Evolutionary conservation across 805 yeast species (phyloP), one percentile per base, ranked within the genome.

Genomic region (Kuraishia borneana): DNA sequence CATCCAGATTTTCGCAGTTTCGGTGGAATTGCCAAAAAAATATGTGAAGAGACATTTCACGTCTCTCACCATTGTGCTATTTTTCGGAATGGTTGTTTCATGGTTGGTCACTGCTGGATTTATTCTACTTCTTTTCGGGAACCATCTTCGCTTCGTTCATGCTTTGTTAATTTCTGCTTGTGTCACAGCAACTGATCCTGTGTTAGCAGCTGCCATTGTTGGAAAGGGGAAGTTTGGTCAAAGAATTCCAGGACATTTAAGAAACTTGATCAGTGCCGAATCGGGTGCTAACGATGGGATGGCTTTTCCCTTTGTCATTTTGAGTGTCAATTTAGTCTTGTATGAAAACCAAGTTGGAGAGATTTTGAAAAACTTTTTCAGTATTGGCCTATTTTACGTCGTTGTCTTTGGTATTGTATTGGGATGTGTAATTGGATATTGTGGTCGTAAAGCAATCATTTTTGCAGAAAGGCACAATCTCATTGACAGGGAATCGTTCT

Each of bases 171-270:
- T 87, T 2, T 71, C 88, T 21, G 95, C 94, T 2, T 85, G 95
- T 53, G 76, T 87, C 31, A 88, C 96, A 0, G 96, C 96, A 2
- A 88, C 96, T 0, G 96, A 87, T 58, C 96, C 96, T 5, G 92
- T 87, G 28, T 65, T 87, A 48, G 95, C 96, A 2, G 92, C 95
- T 13, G 95, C 96, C 2, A 95, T 87, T 26, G 95, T 87, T 8
- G 95, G 95, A 54, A 87, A 83, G 47, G 95, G 95, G 43, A 83
- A 83, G 51, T 87, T 87, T 53, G 95, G 95, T 10, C 73, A 73
- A 48, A 70, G 95, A 36, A 94, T 87, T 13, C 94, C 95, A 1
- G 95, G 94, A n/a, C 96, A 87, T 56, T 65, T 87, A 58, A 67
- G 94, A 45, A 82, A 85, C 48, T 57, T 87, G 31, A 61, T 88